Evolutionary conservation across 1,284 basidiomycete genomes (phyloP), one percentile per base, ranked within the genome.

Genomic region (Xerocomus nothofagi): DNA sequence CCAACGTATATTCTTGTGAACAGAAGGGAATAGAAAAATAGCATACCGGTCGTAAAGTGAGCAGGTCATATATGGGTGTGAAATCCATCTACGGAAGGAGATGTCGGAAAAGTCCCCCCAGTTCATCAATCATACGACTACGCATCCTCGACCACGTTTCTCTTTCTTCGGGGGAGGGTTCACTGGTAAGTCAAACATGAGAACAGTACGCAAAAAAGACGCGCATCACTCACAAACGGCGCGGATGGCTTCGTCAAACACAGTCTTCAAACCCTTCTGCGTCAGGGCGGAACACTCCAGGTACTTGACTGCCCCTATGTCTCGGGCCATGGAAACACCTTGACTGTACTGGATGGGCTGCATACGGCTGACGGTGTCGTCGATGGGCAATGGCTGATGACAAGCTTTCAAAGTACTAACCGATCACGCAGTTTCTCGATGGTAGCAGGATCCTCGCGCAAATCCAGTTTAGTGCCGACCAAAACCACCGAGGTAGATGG

Each of bases 271-370:
- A 20, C 93, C 95, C 73, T 98, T 96, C 78, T 99, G 97, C 39
- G 97, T 98, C 62, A 99, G 76, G 36, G 97, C 97, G 23, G 93
- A 97, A 70, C 96, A 98, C 72, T 99, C 96, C 51, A 98, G 74
- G 68, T 98, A 99, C 71, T 94, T 96, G 59, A 96, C 91, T 30
- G 96, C 96, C 32, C 89, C 88, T 58, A 99, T 97, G 63, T 98
- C 94, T 65, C 88, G 88, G 50, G 87, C 84, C 92, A 98, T 94
- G 45, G 84, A 78, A 33, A 92, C 86, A 49, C 93, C 96, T 74
- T 98, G 90, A 43, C 84, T 78, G 68, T 96, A 99, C 57, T 86
- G 80, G 65, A 99, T 97, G 33, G 97, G 96, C 47, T 86, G 82
- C 89, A 97, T 96, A 63, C 95, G 86, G 59, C 97, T 91, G 55